phyloP scores from a whole-genome alignment of 208 protist species.

The Lotmaria passim region DNA sequence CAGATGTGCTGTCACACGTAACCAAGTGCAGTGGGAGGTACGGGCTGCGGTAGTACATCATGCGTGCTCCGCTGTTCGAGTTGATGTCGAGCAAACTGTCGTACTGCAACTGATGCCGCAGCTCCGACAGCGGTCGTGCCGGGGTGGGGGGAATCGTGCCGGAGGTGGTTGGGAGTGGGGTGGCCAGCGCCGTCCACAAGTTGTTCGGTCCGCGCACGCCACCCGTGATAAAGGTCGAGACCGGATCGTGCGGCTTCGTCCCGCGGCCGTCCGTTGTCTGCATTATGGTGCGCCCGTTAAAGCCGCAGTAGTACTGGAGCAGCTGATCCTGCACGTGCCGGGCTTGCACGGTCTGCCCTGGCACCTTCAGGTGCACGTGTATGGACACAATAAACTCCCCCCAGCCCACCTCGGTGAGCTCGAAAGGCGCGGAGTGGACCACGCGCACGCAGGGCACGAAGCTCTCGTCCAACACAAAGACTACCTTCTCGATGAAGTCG shows the following conservation, averaged over 20 bases:
- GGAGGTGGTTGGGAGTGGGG: slow-evolving; percentile 23
- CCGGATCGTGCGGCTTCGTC: slow-evolving; percentile 31
- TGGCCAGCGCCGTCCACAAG: slow-evolving; percentile 25
- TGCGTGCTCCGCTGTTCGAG: slow-evolving; percentile 43
- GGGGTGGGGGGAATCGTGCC: slow-evolving; percentile 24
- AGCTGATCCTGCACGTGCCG: slow-evolving; percentile 21
- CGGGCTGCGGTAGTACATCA: slow-evolving; percentile 52
- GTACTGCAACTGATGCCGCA: slow-evolving; percentile 30
- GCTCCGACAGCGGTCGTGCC: slow-evolving; percentile 19
- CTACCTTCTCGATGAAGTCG: slow-evolving; percentile 76
- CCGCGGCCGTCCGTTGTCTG: slow-evolving; percentile 35
- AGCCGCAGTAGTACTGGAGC: slow-evolving; percentile 38
- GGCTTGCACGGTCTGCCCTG: slow-evolving; percentile 21
- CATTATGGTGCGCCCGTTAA: slow-evolving; percentile 28
- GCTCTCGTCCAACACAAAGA: slow-evolving; percentile 78
- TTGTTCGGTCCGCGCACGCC: slow-evolving; percentile 21
- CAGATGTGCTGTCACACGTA: slow-evolving; percentile 13
- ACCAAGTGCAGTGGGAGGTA: slow-evolving; percentile 41
- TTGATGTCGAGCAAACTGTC: slow-evolving; percentile 49
- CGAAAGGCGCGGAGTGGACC: slow-evolving; percentile 72
- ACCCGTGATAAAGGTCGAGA: slow-evolving; percentile 28
- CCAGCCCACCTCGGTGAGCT: slow-evolving; percentile 87
- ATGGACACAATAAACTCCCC: slow-evolving; percentile 89
- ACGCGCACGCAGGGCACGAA: slow-evolving; percentile 74
- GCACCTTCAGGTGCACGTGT: slow-evolving; percentile 64